A percentile compares a stretch with the other conserved stretches of the same genome.
These are phyloP conservation scores for Fonsecaea nubica DNA, from an alignment of 2,329 filamentous ascomycete species.

Conservation along the genomic window DNA sequence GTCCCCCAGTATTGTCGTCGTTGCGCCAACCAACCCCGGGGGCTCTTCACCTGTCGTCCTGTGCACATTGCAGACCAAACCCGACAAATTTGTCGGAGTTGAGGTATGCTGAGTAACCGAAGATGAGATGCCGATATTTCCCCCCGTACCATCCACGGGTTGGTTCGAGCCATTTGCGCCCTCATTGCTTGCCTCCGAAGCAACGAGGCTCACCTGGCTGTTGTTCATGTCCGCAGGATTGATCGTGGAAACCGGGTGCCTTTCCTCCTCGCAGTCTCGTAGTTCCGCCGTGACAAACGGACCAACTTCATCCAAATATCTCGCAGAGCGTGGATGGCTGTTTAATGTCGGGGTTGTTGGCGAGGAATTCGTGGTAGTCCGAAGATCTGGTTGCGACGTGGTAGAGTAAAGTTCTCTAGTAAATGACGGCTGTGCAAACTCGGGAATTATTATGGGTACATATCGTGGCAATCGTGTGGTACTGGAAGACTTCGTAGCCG, in stretches of 20 bases:
- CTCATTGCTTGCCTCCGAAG: constrained; percentile 39
- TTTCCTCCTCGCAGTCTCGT: constrained; percentile 15
- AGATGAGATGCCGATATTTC: constrained; percentile 33
- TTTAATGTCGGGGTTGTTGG: constrained; percentile 25
- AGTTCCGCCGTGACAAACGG: constrained; percentile 10
- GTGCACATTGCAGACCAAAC: constrained; percentile 72
- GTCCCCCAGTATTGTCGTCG: constrained; percentile 92
- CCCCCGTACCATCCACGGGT: constrained; percentile 20
- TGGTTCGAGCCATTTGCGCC: constrained; percentile 29
- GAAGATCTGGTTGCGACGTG: constrained; percentile 25
- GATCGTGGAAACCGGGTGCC: constrained; percentile 2
- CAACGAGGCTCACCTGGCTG: constrained; percentile 40
- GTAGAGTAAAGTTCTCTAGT: constrained; percentile 33
- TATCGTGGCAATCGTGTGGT: constrained; percentile 39
- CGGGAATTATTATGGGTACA: constrained; percentile 44
- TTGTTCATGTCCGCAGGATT: constrained; percentile 36
- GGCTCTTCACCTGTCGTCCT: constrained; percentile 91
- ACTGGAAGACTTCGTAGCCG: constrained; percentile 26
- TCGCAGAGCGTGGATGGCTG: constrained; percentile 13
- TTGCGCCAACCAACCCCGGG: constrained; percentile 88
- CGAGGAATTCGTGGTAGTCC: constrained; percentile 27
- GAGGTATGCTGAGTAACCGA: constrained; percentile 37
- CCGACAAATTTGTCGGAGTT: constrained; percentile 67
- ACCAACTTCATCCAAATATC: constrained; percentile 29
- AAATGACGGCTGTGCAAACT: constrained; percentile 41